phyloP scores from a whole-genome alignment of 2,329 filamentous ascomycete species.

The Pseudonectria buxi region DNA sequence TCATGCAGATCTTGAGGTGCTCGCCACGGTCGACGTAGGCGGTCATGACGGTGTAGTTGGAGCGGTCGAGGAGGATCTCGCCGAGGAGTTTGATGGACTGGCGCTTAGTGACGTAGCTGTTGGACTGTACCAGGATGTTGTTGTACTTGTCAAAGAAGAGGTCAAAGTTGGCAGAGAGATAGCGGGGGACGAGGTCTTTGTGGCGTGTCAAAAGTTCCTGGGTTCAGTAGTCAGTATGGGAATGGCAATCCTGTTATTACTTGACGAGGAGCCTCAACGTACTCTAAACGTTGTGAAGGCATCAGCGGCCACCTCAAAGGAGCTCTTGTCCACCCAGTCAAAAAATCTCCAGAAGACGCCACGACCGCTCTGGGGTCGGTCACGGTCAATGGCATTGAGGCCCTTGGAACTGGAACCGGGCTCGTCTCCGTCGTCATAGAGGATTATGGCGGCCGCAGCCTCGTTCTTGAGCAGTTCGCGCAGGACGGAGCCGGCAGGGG shows the following conservation, averaged over 20 bases:
- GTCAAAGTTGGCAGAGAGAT: conserved; percentile 84
- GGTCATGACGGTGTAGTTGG: conserved; percentile 98
- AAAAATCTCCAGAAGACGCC: conserved; percentile 98
- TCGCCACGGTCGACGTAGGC: conserved; percentile 92
- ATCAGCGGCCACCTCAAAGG: conserved; percentile 94
- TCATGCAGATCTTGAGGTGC: conserved; percentile 98
- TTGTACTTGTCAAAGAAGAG: conserved; percentile 92
- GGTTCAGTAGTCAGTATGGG: conserved; percentile 4
- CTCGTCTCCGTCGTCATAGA: conserved; percentile 81
- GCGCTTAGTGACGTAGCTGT: conserved; percentile 94
- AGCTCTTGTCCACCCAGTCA: conserved; percentile 92
- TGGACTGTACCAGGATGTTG: conserved; percentile 76
- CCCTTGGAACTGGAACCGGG: conserved; percentile 67
- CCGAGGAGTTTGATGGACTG: conserved; percentile 97
- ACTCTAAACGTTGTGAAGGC: conserved; percentile 96
- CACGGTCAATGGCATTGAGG: conserved; percentile 69
- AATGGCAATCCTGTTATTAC: not conserved
- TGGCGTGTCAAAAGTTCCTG: conserved; percentile 92
- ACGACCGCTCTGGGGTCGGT: conserved; percentile 65
- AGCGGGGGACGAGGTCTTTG: conserved; percentile 83
- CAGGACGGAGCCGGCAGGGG: conserved; percentile 82
- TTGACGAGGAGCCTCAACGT: conserved; percentile 25
- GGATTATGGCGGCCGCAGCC: conserved; percentile 79
- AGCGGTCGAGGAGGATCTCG: conserved; percentile 86
- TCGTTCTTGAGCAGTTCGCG: conserved; percentile 87